A percentile compares a stretch with the other conserved stretches of the same genome.
Evolutionary conservation across 768 basidiomycete species (phyloP).

Genomic region (Chlorophyllum brunneum): DNA sequence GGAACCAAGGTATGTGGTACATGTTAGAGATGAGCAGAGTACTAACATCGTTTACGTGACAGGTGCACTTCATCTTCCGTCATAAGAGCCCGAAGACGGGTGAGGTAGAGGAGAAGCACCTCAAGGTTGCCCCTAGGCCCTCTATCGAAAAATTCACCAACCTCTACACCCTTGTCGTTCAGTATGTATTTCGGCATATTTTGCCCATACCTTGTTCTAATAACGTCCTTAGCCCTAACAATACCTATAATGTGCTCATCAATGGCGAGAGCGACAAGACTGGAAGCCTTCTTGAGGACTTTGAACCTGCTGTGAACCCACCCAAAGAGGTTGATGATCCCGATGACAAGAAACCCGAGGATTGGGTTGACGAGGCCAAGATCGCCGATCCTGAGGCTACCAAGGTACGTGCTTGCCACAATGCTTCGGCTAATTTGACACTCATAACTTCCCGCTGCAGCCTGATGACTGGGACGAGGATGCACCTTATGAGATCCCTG

Average conservation of each 20-base stretch:
- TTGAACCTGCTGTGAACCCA: constrained; percentile 91
- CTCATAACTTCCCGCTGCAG: constrained; percentile 32
- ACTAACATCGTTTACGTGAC: constrained; percentile 4
- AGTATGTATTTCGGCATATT: constrained; percentile 49
- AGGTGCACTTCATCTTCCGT: constrained; percentile 99
- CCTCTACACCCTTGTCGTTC: constrained; percentile 90
- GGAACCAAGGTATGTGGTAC: constrained; percentile 71
- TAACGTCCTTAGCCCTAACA: constrained; percentile 65
- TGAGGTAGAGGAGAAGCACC: constrained; percentile 96
- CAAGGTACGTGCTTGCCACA: constrained; percentile 50
- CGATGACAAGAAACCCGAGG: constrained; percentile 81
- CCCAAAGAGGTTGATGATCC: constrained; percentile 90
- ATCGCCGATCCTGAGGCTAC: constrained; percentile 82
- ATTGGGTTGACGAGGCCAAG: constrained; percentile 89
- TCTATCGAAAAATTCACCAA: constrained; percentile 88
- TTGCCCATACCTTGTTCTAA: constrained; percentile 1
- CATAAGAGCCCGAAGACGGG: constrained; percentile 92
- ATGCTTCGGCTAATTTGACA: background rate
- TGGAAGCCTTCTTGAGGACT: constrained; percentile 90
- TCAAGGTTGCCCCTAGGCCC: constrained; percentile 75
- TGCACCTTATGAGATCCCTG: constrained; percentile 87
- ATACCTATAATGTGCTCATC: constrained; percentile 89
- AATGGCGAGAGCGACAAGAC: constrained; percentile 79
- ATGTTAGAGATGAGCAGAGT: background rate
- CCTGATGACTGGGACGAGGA: constrained; percentile 98